phyloP scores from a whole-genome alignment of 345 rosid genomes.

The Lepidium africanum region DNA sequence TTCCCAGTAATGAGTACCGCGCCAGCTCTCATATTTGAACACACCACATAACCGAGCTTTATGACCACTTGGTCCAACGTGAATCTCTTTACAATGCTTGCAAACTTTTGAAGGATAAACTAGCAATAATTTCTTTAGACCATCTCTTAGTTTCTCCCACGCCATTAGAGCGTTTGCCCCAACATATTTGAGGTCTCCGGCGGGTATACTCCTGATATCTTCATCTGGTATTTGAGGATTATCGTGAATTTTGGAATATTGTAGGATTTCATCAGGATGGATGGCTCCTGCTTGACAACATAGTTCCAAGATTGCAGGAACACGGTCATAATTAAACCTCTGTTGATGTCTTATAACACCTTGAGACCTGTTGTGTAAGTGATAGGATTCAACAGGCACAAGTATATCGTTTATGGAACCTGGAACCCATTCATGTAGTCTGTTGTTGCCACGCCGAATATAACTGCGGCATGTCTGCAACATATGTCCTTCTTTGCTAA shows the following conservation, averaged over 20 bases:
- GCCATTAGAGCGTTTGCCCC: constrained; percentile 57
- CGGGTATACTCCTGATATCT: constrained; percentile 33
- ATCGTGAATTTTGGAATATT: constrained; percentile 9
- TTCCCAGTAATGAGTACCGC: constrained; percentile 71
- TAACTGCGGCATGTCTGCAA: constrained; percentile 74
- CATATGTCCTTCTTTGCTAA: constrained; percentile 83
- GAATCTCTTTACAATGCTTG: constrained; percentile 69
- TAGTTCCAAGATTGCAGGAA: constrained; percentile 75
- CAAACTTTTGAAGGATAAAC: constrained; percentile 76
- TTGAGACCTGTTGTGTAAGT: constrained; percentile 49
- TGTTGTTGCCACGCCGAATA: constrained; percentile 44
- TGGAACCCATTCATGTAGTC: constrained; percentile 73
- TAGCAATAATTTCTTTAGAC: constrained; percentile 49
- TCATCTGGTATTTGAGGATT: constrained; percentile 14
- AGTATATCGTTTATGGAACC: constrained; percentile 65
- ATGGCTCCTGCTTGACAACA: constrained; percentile 84
- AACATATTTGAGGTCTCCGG: constrained; percentile 33
- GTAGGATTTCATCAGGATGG: constrained; percentile 22
- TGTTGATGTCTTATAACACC: constrained; percentile 56
- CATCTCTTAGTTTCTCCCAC: constrained; percentile 60
- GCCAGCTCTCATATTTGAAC: constrained; percentile 74
- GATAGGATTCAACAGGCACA: constrained; percentile 64
- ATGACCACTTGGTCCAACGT: constrained; percentile 80
- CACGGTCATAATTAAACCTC: constrained; percentile 70
- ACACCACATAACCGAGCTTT: constrained; percentile 78